Conservation (phyloP, 139 green algal species). For the Trebouxia sp. region DNA sequence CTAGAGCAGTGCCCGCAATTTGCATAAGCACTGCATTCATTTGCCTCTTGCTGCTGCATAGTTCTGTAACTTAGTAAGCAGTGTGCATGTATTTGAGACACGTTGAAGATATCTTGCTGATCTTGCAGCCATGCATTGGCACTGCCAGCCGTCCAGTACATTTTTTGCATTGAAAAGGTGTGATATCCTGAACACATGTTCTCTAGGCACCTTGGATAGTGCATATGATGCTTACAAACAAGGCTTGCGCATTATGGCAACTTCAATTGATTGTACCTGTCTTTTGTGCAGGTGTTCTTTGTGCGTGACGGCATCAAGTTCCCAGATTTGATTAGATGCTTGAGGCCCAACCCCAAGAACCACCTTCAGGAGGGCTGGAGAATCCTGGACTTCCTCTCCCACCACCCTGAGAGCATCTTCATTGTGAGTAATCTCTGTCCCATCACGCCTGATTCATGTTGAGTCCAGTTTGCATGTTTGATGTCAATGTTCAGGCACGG, state of each 20-base stretch:
- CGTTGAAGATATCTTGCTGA: too few relatives aligned
- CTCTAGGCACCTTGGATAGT: background rate
- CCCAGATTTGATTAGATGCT: slow-evolving; percentile 66
- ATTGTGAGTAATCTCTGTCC: slow-evolving; percentile 40
- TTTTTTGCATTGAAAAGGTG: too few relatives aligned
- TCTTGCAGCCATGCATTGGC: too few relatives aligned
- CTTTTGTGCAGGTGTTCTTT: slow-evolving; percentile 64
- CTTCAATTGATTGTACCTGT: background rate
- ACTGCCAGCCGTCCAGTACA: too few relatives aligned
- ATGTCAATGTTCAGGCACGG: background rate
- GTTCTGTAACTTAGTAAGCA: too few relatives aligned
- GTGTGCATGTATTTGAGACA: too few relatives aligned
- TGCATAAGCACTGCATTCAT: too few relatives aligned
- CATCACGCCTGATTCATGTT: background rate
- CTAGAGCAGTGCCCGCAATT: too few relatives aligned
- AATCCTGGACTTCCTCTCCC: slow-evolving; percentile 64
- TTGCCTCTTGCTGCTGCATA: too few relatives aligned
- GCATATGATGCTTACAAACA: too few relatives aligned
- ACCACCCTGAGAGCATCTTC: slow-evolving; percentile 58
- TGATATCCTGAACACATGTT: background rate
- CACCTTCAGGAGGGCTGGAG: slow-evolving; percentile 57
- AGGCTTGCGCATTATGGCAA: too few relatives aligned
- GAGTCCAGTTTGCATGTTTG: slow-evolving; percentile 5
- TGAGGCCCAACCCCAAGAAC: slow-evolving; percentile 66
- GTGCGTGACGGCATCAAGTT: slow-evolving; percentile 75